phyloP scores from a whole-genome alignment of 2,329 filamentous ascomycete species.

The Claviceps monticola region DNA sequence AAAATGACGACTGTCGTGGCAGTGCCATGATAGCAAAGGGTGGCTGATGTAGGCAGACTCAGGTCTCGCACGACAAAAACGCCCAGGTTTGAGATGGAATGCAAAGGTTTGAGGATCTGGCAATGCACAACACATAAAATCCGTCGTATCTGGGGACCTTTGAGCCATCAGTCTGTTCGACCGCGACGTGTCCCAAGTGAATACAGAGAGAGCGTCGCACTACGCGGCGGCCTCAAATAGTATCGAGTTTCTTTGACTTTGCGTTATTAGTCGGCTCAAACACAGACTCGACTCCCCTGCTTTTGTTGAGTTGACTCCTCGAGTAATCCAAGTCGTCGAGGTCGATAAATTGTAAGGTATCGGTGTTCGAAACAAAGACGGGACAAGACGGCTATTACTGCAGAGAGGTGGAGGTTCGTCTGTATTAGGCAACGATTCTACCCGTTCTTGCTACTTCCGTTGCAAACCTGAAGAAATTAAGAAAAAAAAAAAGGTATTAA shows the following conservation, averaged over 20 bases:
- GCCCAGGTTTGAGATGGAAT: not conserved
- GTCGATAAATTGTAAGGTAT: no score
- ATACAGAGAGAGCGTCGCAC: not conserved
- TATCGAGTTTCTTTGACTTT: not conserved
- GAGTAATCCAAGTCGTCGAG: no score
- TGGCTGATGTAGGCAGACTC: not conserved
- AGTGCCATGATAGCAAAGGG: slow-evolving; percentile 25
- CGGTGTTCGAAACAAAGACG: no score
- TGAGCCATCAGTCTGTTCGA: not conserved
- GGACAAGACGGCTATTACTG: no score
- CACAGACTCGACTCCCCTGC: no score
- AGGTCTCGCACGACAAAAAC: not conserved
- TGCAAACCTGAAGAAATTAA: no score
- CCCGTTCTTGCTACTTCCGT: no score
- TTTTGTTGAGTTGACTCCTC: no score
- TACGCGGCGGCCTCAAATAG: not conserved
- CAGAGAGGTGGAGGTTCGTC: no score
- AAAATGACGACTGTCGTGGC: slow-evolving; percentile 50
- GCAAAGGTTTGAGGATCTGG: not conserved
- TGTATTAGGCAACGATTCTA: no score
- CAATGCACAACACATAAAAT: not conserved
- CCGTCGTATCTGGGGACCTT: not conserved
- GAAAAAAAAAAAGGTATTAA: no score
- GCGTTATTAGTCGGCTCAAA: no score
- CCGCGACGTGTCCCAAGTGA: not conserved